These are phyloP conservation scores for Aspergillus cejpii DNA, from an alignment of 2,329 filamentous ascomycete genomes.

Conservation along the genomic window DNA sequence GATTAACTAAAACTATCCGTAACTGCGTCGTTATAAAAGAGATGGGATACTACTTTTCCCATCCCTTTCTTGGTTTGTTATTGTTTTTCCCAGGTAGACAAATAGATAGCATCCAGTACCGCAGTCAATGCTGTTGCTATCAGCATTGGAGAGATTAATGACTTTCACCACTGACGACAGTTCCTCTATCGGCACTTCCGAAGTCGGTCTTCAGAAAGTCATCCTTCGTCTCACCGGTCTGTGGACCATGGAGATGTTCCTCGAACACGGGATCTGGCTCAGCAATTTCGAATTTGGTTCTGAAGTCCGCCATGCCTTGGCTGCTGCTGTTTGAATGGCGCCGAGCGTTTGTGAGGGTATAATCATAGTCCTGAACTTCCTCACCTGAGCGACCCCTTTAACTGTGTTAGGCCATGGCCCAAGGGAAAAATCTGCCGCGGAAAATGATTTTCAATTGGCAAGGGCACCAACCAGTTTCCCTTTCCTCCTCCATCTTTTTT, in stretches of 20 bases:
- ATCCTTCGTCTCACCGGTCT: constrained; percentile 39
- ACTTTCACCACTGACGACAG: constrained; percentile 10
- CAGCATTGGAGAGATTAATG: background rate
- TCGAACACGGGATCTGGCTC: constrained; percentile 90
- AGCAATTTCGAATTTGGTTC: constrained; percentile 92
- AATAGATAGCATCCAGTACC: no score
- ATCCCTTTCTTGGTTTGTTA: no score
- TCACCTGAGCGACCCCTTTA: constrained; percentile 74
- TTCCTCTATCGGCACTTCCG: constrained; percentile 45
- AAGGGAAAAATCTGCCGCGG: constrained; percentile 6
- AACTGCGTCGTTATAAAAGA: no score
- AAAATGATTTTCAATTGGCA: constrained; percentile 1
- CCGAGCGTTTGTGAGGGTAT: constrained; percentile 76
- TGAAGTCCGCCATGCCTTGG: constrained; percentile 69
- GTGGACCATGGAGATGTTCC: constrained; percentile 68
- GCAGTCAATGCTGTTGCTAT: no score
- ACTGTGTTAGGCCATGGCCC: background rate
- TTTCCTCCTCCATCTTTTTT: constrained; percentile 95
- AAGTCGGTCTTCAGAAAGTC: constrained; percentile 18
- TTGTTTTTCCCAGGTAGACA: no score
- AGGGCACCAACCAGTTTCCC: constrained; percentile 74
- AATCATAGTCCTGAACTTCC: constrained; percentile 75
- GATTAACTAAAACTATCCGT: no score
- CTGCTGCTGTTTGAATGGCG: constrained; percentile 89
- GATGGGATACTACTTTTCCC: no score